Percentiles rank a stretch among this genome's conserved stretches.
phyloP scores from a whole-genome alignment of 192 early-diverging fungal genomes.

The Backusella westeae region DNA sequence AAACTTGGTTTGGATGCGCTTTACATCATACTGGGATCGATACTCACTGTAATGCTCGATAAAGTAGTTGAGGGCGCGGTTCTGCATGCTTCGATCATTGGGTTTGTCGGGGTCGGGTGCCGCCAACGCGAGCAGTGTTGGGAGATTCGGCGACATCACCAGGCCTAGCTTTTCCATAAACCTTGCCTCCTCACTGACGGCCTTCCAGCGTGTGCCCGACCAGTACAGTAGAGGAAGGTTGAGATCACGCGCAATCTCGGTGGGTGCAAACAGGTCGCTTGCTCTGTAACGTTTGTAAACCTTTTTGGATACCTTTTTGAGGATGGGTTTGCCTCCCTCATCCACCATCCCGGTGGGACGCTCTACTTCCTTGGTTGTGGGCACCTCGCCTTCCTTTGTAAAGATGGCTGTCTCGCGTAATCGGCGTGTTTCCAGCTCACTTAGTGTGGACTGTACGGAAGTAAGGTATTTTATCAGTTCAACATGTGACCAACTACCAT shows the following conservation, averaged over 20 bases:
- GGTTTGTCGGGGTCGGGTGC: conserved; percentile 20
- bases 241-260: conserved; percentile 52
- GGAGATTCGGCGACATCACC: conserved; percentile 37
- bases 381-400: conserved; percentile 47
- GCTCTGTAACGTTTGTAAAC: conserved; percentile 52
- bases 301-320: conserved; percentile 25
- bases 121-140: conserved; percentile 39
- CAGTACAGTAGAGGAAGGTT: conserved; percentile 70
- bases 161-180: conserved; percentile 53
- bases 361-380: not conserved
- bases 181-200: conserved; percentile 38
- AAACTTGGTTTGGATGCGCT: conserved; percentile 50
- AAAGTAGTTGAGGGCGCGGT: conserved; percentile 64
- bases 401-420: conserved; percentile 68
- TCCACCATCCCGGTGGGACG: conserved; percentile 12
- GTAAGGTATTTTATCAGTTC: conserved; percentile 84
- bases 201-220: conserved; percentile 48
- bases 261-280: conserved; percentile 66
- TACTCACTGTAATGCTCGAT: conserved; percentile 66
- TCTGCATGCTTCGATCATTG: conserved; percentile 30
- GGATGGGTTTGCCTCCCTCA: not conserved
- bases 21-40: conserved; percentile 45
- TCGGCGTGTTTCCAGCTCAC: conserved; percentile 53
- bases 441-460: conserved; percentile 62
- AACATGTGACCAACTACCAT: conserved; percentile 81